Evolutionary conservation across 768 basidiomycete species (phyloP).

Genomic region (Macrolepiota fuliginosa): DNA sequence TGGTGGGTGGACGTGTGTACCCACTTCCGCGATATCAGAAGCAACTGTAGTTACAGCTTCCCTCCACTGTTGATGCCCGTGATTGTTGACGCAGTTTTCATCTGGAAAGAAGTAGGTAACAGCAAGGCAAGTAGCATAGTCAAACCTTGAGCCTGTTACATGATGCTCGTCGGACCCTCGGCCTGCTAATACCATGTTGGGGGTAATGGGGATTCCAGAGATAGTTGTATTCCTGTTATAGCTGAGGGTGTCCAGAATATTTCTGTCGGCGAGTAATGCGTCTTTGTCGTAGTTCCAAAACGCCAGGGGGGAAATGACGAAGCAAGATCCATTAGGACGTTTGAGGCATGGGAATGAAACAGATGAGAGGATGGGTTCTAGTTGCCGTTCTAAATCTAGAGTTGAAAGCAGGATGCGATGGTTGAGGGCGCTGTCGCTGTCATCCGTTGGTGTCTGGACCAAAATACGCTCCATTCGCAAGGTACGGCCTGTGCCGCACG

Average conservation of each 20-base stretch:
- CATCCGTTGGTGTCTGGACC: conserved; percentile 50
- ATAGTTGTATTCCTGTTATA: conserved; percentile 50
- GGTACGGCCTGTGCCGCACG: conserved; percentile 67
- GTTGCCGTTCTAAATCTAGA: conserved; percentile 60
- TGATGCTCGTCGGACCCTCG: conserved; percentile 55
- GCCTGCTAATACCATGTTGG: conserved; percentile 77
- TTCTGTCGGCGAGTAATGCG: conserved; percentile 47
- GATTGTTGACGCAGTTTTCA: conserved; percentile 60
- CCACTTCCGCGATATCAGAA: conserved; percentile 29
- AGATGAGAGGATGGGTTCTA: conserved; percentile 37
- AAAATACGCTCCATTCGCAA: conserved; percentile 78
- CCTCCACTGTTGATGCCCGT: conserved; percentile 65
- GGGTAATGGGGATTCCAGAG: conserved; percentile 63
- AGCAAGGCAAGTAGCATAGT: conserved; percentile 69
- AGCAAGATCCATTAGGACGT: conserved; percentile 51
- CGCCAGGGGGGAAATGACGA: conserved; percentile 69
- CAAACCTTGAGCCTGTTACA: conserved; percentile 44
- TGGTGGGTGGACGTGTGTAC: conserved; percentile 31
- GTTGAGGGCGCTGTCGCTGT: conserved; percentile 51
- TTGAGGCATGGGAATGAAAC: conserved; percentile 52
- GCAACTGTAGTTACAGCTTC: conserved; percentile 45
- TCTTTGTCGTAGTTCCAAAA: conserved; percentile 72
- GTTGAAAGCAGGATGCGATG: conserved; percentile 62
- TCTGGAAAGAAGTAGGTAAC: conserved; percentile 84
- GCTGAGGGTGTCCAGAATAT: conserved; percentile 60